A percentile compares a stretch with the other conserved stretches of the same genome.
These are phyloP conservation scores for Mycena metata DNA, from an alignment of 768 basidiomycete species.

Conservation along the genomic window DNA sequence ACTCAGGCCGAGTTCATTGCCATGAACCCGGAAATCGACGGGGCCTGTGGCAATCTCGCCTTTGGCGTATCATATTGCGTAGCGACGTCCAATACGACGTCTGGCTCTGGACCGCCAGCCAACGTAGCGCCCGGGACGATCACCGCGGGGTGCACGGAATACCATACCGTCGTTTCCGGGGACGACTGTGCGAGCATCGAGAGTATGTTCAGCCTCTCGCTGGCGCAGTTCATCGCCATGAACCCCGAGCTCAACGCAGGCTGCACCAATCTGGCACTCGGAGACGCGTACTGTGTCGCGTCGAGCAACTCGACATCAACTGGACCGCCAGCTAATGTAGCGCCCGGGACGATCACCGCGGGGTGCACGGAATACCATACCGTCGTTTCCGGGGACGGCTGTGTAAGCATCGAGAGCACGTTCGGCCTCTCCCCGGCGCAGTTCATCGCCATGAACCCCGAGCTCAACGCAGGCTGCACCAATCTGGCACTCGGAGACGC, in stretches of 20 bases:
- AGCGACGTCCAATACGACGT: background rate
- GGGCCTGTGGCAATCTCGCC: slow-evolving; percentile 40
- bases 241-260: slow-evolving; percentile 40
- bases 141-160: slow-evolving; percentile 30
- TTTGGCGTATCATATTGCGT: slow-evolving; percentile 43
- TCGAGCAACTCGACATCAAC: background rate
- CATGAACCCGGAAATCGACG: slow-evolving; percentile 39
- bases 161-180: slow-evolving; percentile 38
- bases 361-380: slow-evolving; percentile 32
- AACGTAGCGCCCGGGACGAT: slow-evolving; percentile 38
- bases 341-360: slow-evolving; percentile 29
- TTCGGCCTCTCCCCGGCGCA: too few species aligned
- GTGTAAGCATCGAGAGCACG: too few species aligned
- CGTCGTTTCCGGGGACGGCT: background rate
- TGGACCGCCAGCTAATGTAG: slow-evolving; percentile 36
- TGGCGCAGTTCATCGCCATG: slow-evolving; percentile 40
- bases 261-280: too few species aligned
- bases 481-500: slow-evolving; percentile 32
- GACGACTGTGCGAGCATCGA: slow-evolving; percentile 39
- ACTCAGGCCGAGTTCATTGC: slow-evolving; percentile 32
- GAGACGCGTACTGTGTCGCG: background rate
- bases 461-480: slow-evolving; percentile 14
- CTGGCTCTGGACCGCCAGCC: slow-evolving; percentile 31
- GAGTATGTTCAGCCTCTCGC: slow-evolving; percentile 36
- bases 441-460: too few species aligned